phyloP scores from a whole-genome alignment of 805 yeast genomes.

The Starmerella cellae region DNA sequence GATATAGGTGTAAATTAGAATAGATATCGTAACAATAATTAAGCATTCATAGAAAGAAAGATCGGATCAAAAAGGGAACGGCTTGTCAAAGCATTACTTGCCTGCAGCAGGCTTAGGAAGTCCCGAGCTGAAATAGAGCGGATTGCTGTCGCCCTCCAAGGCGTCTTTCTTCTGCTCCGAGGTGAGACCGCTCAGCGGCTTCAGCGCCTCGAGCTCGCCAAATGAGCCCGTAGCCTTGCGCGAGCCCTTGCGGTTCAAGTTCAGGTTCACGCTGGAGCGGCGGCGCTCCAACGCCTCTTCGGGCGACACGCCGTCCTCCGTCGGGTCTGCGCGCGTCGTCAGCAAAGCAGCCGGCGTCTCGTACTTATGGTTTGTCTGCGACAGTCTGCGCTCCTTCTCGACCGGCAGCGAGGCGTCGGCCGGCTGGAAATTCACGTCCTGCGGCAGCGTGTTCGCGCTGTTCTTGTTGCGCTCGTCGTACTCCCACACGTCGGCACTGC shows the following conservation, averaged over 20 bases:
- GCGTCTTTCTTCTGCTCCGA: slow-evolving; percentile 3
- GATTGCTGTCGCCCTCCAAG: neutral
- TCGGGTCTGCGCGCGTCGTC: neutral
- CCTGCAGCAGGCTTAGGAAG: neutral
- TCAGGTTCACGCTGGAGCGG: slow-evolving; percentile 8
- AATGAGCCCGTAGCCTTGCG: slow-evolving; percentile 15
- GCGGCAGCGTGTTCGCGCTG: slow-evolving; percentile 4
- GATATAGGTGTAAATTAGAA: too few relatives aligned
- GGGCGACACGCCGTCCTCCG: slow-evolving; percentile 1
- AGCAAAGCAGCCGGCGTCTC: slow-evolving; percentile 5
- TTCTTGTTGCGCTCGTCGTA: slow-evolving; percentile 9
- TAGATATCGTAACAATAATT: too few relatives aligned
- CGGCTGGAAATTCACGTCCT: slow-evolving; percentile 6
- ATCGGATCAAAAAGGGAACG: too few relatives aligned
- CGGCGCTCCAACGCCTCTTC: slow-evolving; percentile 5
- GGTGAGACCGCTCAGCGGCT: slow-evolving; percentile 5
- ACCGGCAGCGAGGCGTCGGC: slow-evolving; percentile 9
- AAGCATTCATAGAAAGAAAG: too few relatives aligned
- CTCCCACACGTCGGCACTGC: slow-evolving; percentile 21
- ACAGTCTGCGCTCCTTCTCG: slow-evolving; percentile 12
- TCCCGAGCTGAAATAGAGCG: neutral
- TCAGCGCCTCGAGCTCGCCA: slow-evolving; percentile 11
- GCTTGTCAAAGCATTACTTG: too few relatives aligned
- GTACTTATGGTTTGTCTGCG: slow-evolving; percentile 10
- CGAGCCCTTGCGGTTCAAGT: slow-evolving; percentile 3